phyloP scores from a whole-genome alignment of 2,329 filamentous ascomycete genomes.

The Drechslerella coelobrocha region DNA sequence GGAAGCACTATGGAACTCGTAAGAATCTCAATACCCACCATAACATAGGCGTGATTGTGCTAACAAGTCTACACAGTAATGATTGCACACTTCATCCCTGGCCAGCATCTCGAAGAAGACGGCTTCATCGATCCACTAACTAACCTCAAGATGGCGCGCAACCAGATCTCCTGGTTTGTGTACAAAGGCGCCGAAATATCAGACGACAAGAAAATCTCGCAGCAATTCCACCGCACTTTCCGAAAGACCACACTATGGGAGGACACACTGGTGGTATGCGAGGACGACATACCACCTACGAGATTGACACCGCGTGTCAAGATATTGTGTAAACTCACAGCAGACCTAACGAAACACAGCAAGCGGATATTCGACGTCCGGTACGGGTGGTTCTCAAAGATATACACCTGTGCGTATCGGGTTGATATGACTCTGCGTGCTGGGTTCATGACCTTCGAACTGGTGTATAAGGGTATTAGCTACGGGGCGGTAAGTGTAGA shows the following conservation, averaged over 20 bases:
- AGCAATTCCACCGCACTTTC: constrained; percentile 48
- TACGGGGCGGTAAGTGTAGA: constrained; percentile 43
- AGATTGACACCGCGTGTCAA: constrained; percentile 34
- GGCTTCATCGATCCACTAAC: constrained; percentile 46
- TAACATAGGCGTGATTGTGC: neutral
- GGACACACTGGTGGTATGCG: constrained; percentile 43
- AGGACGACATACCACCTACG: constrained; percentile 37
- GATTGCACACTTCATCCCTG: constrained; percentile 46
- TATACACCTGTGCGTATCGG: constrained; percentile 42
- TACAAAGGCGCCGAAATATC: constrained; percentile 42
- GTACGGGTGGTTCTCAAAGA: constrained; percentile 43
- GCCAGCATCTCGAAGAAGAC: constrained; percentile 43
- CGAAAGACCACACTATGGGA: constrained; percentile 43
- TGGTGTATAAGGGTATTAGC: constrained; percentile 45
- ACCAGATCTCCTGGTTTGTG: constrained; percentile 50
- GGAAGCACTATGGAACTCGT: constrained; percentile 53
- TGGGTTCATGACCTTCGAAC: constrained; percentile 40
- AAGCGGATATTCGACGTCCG: constrained; percentile 44
- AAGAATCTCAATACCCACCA: neutral
- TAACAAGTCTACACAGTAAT: constrained; percentile 25
- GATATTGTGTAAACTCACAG: constrained; percentile 39
- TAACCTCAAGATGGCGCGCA: constrained; percentile 44
- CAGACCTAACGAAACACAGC: constrained; percentile 34
- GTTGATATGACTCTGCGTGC: constrained; percentile 47
- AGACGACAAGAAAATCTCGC: constrained; percentile 46